phyloP scores from a whole-genome alignment of 306 rosid species.

The Cicer yamashitae region DNA sequence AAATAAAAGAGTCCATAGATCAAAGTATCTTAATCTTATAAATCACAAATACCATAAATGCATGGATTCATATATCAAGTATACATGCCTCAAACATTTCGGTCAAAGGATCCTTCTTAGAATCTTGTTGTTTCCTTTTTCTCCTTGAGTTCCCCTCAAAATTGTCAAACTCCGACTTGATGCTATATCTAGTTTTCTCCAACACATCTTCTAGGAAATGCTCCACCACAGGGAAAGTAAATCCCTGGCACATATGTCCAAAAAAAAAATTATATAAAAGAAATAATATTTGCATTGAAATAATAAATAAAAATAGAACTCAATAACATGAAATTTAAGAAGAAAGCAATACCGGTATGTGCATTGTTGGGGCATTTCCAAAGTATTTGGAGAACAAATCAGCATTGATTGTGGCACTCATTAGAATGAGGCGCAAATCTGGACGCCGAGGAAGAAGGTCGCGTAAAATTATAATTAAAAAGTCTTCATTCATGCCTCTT shows the following conservation, averaged over 20 bases:
- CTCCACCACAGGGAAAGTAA: conserved; percentile 82
- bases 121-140: conserved; percentile 80
- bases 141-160: conserved; percentile 76
- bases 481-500: conserved; percentile 99
- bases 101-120: conserved; percentile 85
- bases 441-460: conserved; percentile 97
- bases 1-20: conserved; percentile 31
- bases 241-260: conserved; percentile 67
- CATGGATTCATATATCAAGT: conserved; percentile 28
- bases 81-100: conserved; percentile 87
- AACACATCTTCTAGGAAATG: conserved; percentile 84
- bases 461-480: conserved; percentile 78
- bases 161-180: conserved; percentile 79
- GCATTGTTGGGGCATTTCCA: conserved; percentile 77
- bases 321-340: conserved; percentile 36
- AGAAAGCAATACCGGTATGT: conserved; percentile 71
- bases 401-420: conserved; percentile 98
- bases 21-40: conserved; percentile 38
- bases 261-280: background rate
- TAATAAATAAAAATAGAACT: background rate
- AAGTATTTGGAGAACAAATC: conserved; percentile 90
- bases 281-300: conserved; percentile 22
- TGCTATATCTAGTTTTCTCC: conserved; percentile 79
- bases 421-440: conserved; percentile 87
- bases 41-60: conserved; percentile 32